Evolutionary conservation across 169 alveolate genomes (phyloP).

Genomic region (Plasmodium berghei): DNA sequence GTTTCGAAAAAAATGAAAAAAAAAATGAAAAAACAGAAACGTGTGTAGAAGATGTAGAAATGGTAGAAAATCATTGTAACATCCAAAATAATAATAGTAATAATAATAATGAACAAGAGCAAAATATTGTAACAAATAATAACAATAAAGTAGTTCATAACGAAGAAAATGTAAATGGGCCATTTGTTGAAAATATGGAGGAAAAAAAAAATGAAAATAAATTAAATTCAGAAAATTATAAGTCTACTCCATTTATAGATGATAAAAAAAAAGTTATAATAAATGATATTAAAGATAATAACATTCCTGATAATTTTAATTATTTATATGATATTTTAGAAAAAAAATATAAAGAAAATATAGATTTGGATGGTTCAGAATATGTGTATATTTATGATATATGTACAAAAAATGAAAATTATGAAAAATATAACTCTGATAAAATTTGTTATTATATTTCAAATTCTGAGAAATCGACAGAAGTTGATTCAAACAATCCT

Average conservation of each 20-base stretch:
- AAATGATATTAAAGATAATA: background rate
- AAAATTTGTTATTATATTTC: too few relatives aligned
- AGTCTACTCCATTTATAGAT: background rate
- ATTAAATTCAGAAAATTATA: background rate
- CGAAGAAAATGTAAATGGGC: background rate
- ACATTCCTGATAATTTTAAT: conserved; percentile 4
- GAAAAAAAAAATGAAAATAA: background rate
- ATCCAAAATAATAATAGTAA: background rate
- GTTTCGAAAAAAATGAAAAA: background rate
- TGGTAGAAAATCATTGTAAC: background rate
- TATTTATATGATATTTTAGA: conserved; percentile 41
- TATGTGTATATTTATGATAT: conserved; percentile 52
- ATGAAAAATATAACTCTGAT: background rate
- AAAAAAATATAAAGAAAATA: conserved; percentile 28
- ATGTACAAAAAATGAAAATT: conserved; percentile 8
- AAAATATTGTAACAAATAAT: too few relatives aligned
- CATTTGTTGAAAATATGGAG: background rate
- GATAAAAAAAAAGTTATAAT: conserved; percentile 35
- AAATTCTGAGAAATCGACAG: too few relatives aligned
- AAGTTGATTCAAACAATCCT: too few relatives aligned
- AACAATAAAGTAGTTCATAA: background rate
- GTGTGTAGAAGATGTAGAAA: background rate
- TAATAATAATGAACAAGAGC: background rate
- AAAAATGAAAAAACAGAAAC: background rate
- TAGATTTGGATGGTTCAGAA: conserved; percentile 45